A percentile compares a stretch with the other conserved stretches of the same genome.
Conservation (phyloP, 306 rosid species). For the Prunus salicina region DNA sequence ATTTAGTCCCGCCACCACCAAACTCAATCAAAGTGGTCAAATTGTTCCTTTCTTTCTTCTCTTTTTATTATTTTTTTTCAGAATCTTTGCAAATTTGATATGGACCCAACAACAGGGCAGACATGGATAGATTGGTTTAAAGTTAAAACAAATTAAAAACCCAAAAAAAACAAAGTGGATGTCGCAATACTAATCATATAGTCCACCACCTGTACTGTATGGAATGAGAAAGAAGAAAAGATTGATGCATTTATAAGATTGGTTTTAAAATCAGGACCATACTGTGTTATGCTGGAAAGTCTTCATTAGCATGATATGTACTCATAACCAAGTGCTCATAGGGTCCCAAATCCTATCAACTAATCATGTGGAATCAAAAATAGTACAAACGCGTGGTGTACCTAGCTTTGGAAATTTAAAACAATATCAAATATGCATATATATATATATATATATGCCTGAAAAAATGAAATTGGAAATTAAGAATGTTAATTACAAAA, state of each 20-base stretch:
- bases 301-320: not conserved
- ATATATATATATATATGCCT: not conserved
- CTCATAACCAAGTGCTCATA: not conserved
- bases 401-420: not conserved
- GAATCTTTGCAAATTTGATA: too few relatives aligned
- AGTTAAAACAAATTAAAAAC: not conserved
- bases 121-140: too few relatives aligned
- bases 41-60: too few relatives aligned
- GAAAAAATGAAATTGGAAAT: not conserved
- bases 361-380: not conserved
- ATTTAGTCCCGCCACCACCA: not conserved
- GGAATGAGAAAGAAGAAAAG: not conserved
- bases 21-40: not conserved
- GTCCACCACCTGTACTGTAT: not conserved
- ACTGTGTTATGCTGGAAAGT: not conserved
- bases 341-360: not conserved
- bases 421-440: not conserved
- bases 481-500: not conserved
- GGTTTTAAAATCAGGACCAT: not conserved
- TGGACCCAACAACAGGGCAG: not conserved
- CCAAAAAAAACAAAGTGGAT: not conserved
- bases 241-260: not conserved
- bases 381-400: not conserved
- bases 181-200: not conserved
- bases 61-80: too few relatives aligned